phyloP scores from a whole-genome alignment of 2,329 filamentous ascomycete genomes.

The Xylaria sp. region DNA sequence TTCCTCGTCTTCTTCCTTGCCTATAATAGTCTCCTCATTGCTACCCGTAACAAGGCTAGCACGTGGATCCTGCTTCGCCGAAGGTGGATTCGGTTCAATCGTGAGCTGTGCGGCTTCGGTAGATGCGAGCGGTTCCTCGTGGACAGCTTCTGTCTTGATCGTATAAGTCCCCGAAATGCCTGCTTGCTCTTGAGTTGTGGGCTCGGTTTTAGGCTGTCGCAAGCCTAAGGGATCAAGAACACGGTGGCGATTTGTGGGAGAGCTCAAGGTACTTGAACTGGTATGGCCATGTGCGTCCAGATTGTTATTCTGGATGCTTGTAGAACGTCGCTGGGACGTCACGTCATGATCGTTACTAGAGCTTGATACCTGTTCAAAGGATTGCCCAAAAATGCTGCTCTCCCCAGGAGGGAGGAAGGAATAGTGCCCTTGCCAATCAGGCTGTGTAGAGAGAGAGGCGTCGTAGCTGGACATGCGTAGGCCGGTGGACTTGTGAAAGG shows the following conservation, averaged over 20 bases:
- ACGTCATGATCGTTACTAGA: conserved; percentile 51
- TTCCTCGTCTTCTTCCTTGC: conserved; percentile 63
- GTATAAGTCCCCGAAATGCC: conserved; percentile 50
- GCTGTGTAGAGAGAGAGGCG: conserved; percentile 62
- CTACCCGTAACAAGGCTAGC: conserved; percentile 48
- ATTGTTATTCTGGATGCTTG: conserved; percentile 53
- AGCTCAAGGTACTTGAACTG: conserved; percentile 44
- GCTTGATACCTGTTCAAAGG: conserved; percentile 55
- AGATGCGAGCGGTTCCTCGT: conserved; percentile 55
- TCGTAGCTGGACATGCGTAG: conserved; percentile 70
- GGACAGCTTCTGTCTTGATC: conserved; percentile 52
- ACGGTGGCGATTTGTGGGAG: conserved; percentile 52
- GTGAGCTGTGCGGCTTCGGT: conserved; percentile 54
- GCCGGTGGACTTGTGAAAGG: conserved; percentile 57
- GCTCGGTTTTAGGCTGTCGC: conserved; percentile 54
- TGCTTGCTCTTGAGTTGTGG: conserved; percentile 52
- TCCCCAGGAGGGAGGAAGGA: conserved; percentile 60
- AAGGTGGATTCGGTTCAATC: conserved; percentile 55
- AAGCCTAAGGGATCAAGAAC: conserved; percentile 55
- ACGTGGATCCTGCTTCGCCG: conserved; percentile 51
- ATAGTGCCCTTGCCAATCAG: conserved; percentile 67
- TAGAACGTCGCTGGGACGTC: conserved; percentile 51
- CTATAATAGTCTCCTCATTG: conserved; percentile 52
- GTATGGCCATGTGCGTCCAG: conserved; percentile 73
- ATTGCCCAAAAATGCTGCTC: conserved; percentile 56